Base-by-base conservation (phyloP, 306 rosid species). In the Cucurbita argyrosperma region DNA sequence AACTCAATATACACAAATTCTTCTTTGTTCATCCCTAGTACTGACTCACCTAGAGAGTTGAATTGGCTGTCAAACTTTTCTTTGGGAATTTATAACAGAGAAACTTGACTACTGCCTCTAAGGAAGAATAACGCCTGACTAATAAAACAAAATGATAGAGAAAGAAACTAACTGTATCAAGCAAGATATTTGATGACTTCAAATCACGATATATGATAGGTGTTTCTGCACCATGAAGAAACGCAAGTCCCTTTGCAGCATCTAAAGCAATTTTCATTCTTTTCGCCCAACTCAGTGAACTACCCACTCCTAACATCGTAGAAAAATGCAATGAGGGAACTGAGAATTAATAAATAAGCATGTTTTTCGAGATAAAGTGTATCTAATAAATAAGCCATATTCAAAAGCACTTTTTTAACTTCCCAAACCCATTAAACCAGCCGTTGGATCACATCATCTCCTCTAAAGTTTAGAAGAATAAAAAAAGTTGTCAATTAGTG, bases 211-310 rank as follows among this genome's bases (percentile, higher is more conserved):
- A 94, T 80, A 91, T 94, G 77, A 85, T 90, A 38, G 97, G 90
- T 68, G 96, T 85, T 80, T 91, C 96, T 46, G 96, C 92, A 53
- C 90, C 95, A 79, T 94, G 99, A 80, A 94, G 99, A 87, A 91
- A 94, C 81, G 99, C 99, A 76, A 94, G 99, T 76, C 99, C 99
- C 75, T 80, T 91, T 66, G 99, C 99, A 59, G 92, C 92, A 82
- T 91, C 88, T 64, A 91, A 84, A 67, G 99, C 96, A 78, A 94
- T 94, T 90, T 94, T 94, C 95, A 91, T 88, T 87, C 99, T 84
- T 83, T 79, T 90, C 64, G 97, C 82, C 99, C 99, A 94, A 49
- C 87, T 91, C 70, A 89, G 86, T 12, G 92, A 83, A 80, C 89
- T 85, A 53, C 99, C 97, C 77, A 88, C 89, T 85, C 99, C 99